Percentiles rank a stretch among this genome's conserved stretches.
These are phyloP conservation scores for Hemerocallis citrina DNA, from an alignment of 106 monocot species.

Conservation along the genomic window DNA sequence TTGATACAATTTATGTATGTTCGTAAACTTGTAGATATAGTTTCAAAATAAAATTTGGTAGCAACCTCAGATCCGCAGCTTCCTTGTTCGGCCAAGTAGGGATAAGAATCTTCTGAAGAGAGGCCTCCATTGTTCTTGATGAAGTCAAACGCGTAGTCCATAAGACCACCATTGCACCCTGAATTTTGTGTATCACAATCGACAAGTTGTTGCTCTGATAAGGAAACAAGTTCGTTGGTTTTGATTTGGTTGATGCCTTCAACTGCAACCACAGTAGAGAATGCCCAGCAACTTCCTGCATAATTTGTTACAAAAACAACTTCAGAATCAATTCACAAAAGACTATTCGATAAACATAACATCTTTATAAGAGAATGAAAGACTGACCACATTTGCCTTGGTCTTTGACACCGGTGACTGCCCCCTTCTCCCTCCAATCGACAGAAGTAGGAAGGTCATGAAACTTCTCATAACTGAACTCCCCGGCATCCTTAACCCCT, in stretches of 20 bases:
- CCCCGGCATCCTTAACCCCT: neutral
- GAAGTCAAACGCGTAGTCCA: slow-evolving; percentile 44
- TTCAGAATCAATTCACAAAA: no score
- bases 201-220: slow-evolving; percentile 46
- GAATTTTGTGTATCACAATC: slow-evolving; percentile 19
- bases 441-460: slow-evolving; percentile 3
- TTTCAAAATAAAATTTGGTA: neutral
- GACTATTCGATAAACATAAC: no score
- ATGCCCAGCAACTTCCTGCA: slow-evolving; percentile 63
- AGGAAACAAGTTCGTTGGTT: slow-evolving; percentile 24
- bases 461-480: slow-evolving; percentile 6
- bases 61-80: slow-evolving; percentile 23
- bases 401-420: slow-evolving; percentile 42
- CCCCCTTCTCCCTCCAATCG: slow-evolving; percentile 28
- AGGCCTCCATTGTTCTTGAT: slow-evolving; percentile 31
- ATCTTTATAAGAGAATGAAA: no score
- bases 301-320: no score
- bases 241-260: slow-evolving; percentile 39
- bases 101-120: slow-evolving; percentile 27
- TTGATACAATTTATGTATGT: no score
- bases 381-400: slow-evolving; percentile 50
- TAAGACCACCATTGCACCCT: slow-evolving; percentile 37
- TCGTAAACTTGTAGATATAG: no score
- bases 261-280: slow-evolving; percentile 37
- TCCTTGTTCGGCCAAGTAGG: slow-evolving; percentile 19